Percentiles rank a stretch among this genome's conserved stretches.
phyloP scores from a whole-genome alignment of 768 basidiomycete genomes.

The Lactarius deliciosus region DNA sequence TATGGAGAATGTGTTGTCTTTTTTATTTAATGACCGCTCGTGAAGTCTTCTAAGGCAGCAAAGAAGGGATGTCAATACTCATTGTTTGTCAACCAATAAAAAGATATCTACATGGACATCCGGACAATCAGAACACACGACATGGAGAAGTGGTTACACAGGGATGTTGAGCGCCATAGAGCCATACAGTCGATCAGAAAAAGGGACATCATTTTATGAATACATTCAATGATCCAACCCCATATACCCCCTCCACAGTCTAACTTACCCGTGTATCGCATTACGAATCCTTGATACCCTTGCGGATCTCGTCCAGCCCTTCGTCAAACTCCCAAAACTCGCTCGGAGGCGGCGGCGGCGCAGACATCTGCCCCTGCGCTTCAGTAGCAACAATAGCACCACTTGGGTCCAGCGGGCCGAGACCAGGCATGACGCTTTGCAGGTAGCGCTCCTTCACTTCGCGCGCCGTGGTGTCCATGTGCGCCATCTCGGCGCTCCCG shows the following conservation, averaged over 20 bases:
- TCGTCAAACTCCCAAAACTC: conserved; percentile 74
- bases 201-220: not conserved
- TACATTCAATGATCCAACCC: not conserved
- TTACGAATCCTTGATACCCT: conserved; percentile 54
- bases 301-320: conserved; percentile 68
- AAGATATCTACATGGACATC: not conserved
- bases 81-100: not conserved
- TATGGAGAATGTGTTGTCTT: not conserved
- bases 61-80: not conserved
- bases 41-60: not conserved
- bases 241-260: not conserved
- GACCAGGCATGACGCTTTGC: conserved; percentile 35
- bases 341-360: conserved; percentile 9
- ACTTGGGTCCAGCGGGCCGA: conserved; percentile 30
- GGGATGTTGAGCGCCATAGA: not conserved
- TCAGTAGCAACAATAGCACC: not conserved
- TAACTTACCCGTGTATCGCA: not conserved
- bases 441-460: conserved; percentile 49
- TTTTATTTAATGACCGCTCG: not conserved
- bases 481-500: conserved; percentile 63
- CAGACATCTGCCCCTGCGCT: not conserved
- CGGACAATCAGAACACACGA: not conserved
- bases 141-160: not conserved
- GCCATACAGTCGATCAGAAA: not conserved
- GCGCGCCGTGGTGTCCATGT: conserved; percentile 55